Conservation (phyloP, 208 protist genomes). For the Leishmania gerbilli region DNA sequence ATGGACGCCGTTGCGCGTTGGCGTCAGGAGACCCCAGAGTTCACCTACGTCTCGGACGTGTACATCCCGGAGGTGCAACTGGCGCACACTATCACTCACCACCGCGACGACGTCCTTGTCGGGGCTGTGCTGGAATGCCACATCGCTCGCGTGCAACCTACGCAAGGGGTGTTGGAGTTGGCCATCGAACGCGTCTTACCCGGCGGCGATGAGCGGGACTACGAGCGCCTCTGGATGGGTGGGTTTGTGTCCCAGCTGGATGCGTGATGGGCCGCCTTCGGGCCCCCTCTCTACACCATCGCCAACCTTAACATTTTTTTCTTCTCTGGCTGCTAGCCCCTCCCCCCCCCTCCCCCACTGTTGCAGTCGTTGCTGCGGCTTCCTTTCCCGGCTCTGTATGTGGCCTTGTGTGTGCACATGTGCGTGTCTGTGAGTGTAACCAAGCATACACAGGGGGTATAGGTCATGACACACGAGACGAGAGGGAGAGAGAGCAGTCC, state of each 20-base stretch:
- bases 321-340: neutral
- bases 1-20: slow-evolving; percentile 11
- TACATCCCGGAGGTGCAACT: slow-evolving; percentile 87
- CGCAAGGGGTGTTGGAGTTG: slow-evolving; percentile 71
- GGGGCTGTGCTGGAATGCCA: slow-evolving; percentile 76
- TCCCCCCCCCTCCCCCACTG: neutral
- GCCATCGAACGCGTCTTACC: slow-evolving; percentile 43
- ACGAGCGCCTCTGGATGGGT: slow-evolving; percentile 64
- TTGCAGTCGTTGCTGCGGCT: neutral
- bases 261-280: slow-evolving; percentile 28
- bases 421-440: neutral
- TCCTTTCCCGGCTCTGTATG: neutral
- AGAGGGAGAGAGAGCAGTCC: neutral
- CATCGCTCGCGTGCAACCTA: slow-evolving; percentile 60
- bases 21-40: slow-evolving; percentile 15
- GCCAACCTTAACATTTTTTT: neutral
- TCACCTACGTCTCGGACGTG: slow-evolving; percentile 72
- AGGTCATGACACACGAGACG: neutral
- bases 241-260: slow-evolving; percentile 65
- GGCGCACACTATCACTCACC: slow-evolving; percentile 68
- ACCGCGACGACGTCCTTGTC: slow-evolving; percentile 56
- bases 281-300: neutral
- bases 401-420: neutral
- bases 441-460: neutral
- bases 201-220: slow-evolving; percentile 65